These are phyloP conservation scores for Russula ochroleuca DNA, from an alignment of 768 basidiomycete genomes.

Conservation along the genomic window DNA sequence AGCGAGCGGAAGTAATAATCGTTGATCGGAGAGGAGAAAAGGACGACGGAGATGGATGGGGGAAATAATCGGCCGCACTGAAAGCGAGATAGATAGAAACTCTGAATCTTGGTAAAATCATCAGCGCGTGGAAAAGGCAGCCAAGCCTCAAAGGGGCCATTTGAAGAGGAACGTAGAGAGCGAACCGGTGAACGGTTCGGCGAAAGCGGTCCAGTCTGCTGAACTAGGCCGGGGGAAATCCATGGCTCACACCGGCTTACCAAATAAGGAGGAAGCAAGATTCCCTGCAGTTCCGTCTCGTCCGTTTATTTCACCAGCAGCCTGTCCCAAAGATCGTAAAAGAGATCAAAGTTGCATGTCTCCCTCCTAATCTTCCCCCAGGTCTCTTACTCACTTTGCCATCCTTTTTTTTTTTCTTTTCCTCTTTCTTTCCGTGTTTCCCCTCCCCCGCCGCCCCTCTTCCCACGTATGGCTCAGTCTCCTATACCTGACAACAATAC, in stretches of 20 bases:
- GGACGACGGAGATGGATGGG: slow-evolving; percentile 16
- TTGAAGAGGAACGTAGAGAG: not conserved
- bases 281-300: slow-evolving; percentile 23
- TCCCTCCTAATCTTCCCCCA: slow-evolving; percentile 25
- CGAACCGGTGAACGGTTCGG: slow-evolving; percentile 11
- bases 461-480: slow-evolving; percentile 18
- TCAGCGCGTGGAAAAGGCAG: not conserved
- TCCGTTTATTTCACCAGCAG: slow-evolving; percentile 23
- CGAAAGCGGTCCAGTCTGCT: not conserved
- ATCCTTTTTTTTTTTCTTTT: slow-evolving; percentile 12
- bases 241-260: slow-evolving; percentile 14
- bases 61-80: slow-evolving; percentile 23
- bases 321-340: slow-evolving; percentile 25
- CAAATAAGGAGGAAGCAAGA: slow-evolving; percentile 16
- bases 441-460: not conserved
- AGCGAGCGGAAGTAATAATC: slow-evolving; percentile 22
- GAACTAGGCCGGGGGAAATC: slow-evolving; percentile 21
- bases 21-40: slow-evolving; percentile 10
- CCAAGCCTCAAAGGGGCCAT: not conserved
- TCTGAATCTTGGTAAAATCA: not conserved
- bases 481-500: slow-evolving; percentile 23
- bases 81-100: slow-evolving; percentile 17
- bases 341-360: slow-evolving; percentile 27
- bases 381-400: not conserved
- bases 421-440: not conserved